These are phyloP conservation scores for Echinosophora koreensis DNA, from an alignment of 306 rosid genomes.

Conservation along the genomic window DNA sequence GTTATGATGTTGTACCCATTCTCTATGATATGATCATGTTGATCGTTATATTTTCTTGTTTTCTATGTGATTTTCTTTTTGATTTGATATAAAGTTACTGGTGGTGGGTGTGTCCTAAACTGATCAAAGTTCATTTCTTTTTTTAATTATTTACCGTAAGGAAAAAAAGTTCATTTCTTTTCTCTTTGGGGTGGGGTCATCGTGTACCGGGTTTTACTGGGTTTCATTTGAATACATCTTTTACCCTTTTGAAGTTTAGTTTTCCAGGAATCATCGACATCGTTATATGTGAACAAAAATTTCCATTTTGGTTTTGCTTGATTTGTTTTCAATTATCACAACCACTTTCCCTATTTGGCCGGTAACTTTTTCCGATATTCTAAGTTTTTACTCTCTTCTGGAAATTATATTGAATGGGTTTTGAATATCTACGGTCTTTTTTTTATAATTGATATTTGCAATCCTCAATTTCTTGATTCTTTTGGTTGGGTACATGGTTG, in stretches of 20 bases:
- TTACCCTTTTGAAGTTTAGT: slow-evolving; percentile 8
- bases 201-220: not conserved
- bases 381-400: not conserved
- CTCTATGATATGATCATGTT: slow-evolving; percentile 19
- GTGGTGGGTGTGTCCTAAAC: slow-evolving; percentile 37
- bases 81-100: not conserved
- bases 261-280: slow-evolving; percentile 9
- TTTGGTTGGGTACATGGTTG: slow-evolving; percentile 25
- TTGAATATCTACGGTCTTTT: slow-evolving; percentile 20
- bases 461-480: slow-evolving; percentile 1
- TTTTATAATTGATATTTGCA: not conserved
- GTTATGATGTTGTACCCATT: slow-evolving; percentile 11
- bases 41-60: not conserved
- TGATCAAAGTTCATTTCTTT: slow-evolving; percentile 34
- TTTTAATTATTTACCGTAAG: not conserved
- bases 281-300: not conserved
- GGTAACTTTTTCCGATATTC: not conserved
- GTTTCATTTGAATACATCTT: slow-evolving; percentile 11
- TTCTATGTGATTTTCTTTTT: slow-evolving; percentile 25
- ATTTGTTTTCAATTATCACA: not conserved
- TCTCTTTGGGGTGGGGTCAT: slow-evolving; percentile 33
- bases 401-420: slow-evolving; percentile 9
- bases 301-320: not conserved
- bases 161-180: slow-evolving; percentile 11
- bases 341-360: not conserved